Base-by-base conservation (phyloP, 2,329 filamentous ascomycete genomes). In the Apiospora rasikravindrae region DNA sequence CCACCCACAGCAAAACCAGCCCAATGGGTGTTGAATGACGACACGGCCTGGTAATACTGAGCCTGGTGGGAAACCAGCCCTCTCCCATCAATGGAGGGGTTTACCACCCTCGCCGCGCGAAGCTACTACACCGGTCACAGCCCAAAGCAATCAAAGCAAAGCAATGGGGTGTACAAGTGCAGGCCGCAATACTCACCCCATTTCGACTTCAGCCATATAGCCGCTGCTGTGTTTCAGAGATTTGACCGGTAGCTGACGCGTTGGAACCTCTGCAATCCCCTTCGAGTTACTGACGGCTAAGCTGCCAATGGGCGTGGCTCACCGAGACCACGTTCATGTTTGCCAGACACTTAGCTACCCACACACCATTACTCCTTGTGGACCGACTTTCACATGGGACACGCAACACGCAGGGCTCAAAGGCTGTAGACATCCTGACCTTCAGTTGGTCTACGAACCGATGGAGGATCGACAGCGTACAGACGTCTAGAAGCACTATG, bases 1-100 rank as follows among this genome's bases (percentile, higher is more conserved):
- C 26, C 51, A 57, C 51, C 26, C 26, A 19, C 3, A 57, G 16
- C 49, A 33, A 61, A 61, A 61, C 53, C 53, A 61, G 53, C 19
- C 57, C 57, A 64, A 24, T 64, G 57, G 57, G 57, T 64, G 57
- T 64, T 22, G 57, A 64, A 64, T 64, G 57, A 64, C 57, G 57
- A 64, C 57, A 64, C 57, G 22, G 29, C 19, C 14, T 33, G 57
- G 57, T 64, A 64, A 64, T 64, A 11, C 33, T 61, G 53, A 61
- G 53, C 37, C 53, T 22, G 19, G 16, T 11, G 19, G 53, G 53
- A 37, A 61, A 61, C 53, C 29, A 61, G 29, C 16, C 22, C 29
- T 61, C 29, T n/a, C 29, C 16, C 29, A 13, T 61, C 29, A 37
- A 37, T 61, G 53, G 53, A 61, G 53, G 53, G 7, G 53, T 37